Evolutionary conservation across 805 yeast genomes (phyloP), one percentile per base, ranked within the genome.

Genomic region (Suhomyces prunicola): DNA sequence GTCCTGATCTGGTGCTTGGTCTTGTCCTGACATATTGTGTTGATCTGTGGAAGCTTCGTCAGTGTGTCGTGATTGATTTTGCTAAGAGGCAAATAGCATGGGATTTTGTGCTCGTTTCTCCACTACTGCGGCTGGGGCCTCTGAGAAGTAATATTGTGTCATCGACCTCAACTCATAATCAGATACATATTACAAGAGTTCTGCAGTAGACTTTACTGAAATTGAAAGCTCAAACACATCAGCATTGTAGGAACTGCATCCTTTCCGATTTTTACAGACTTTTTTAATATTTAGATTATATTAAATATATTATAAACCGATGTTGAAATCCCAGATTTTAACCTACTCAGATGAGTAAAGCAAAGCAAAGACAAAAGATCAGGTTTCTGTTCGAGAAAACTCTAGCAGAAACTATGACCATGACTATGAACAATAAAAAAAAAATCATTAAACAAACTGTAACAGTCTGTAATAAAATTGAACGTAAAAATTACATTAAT

Each of bases 281-380:
- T 8, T 23, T 23, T n/a, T 35, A 35, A 35, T 50, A 40, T 27
- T 46, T 35, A 23, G 29, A 27, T 27, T 50, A 42, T 52, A 50
- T 50, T 36, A 13, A 45, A 26, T 39, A 47, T 51, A 51, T 44
- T 44, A 60, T 60, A 60, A 67, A 71, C 79, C 78, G 79, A 75
- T 75, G 79, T 75, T 75, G 79, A 75, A 73, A 74, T 74, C 79
- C 79, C 78, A 69, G 36, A 60, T 63, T 69, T 68, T 63, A 63
- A 69, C 17, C 17, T 33, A 69, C 77, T 76, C 77, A 71, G 9
- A 33, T n/a, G 36, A 33, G 36, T 33, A 33, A n/a, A 33, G 54
- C 53, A 41, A 48, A 51, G 56, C 54, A 44, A 56, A 50, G 46
- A 47, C 49, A 35, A 27, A 26, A 24, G 27, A 44, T 8, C 42